Base-by-base conservation (phyloP, 176 grass and related monocot genomes). In the bread wheat (Triticum aestivum) region DNA sequence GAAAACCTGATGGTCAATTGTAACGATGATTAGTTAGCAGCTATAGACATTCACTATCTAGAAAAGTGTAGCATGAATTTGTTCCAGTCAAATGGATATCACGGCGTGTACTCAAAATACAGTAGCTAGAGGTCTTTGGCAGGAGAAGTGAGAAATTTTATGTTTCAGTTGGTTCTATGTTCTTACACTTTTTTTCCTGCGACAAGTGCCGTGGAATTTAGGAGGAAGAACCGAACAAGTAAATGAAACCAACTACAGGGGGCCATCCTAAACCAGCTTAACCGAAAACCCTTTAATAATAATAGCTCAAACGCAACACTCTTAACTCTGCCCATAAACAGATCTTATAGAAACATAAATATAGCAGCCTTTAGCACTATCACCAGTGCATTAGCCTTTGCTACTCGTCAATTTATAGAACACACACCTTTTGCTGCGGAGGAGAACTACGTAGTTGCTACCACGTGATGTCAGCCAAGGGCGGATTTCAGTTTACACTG, bases 1-100 rank as follows among this genome's bases (percentile, higher is more conserved):
- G 27, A 87, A 88, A 69, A 88, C 33, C 7, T 30, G 34, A 61
- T 21, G 4, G 5, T 83, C 11, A 69, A 77, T 29, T 26, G 33
- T 34, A 73, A 20, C 51, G 21, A 69, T 45, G n/a, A 86, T 79
- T 33, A 20, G 18, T 68, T 63, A 17, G 27, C 29, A 75, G 7
- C 63, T 85, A 70, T 18, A 21, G 58, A 29, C 67, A 74, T 38
- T 10, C 39, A 42, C 63, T 9, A 1, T 79, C 27, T 34, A 6
- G 37, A 72, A 52, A 86, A 42, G 26, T 61, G 52, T 39, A 64
- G 21, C 38, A 80, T 73, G 54, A 73, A 27, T 80, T 44, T 33
- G 54, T 52, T 80, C 15, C 38, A 15, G 17, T 49, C 62, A 67
- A 45, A 49, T 67, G 39, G 24, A 26, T 44, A 73, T 62, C 5